These are phyloP conservation scores for Cladosporium velox DNA, from an alignment of 2,329 filamentous ascomycete genomes.

Conservation along the genomic window DNA sequence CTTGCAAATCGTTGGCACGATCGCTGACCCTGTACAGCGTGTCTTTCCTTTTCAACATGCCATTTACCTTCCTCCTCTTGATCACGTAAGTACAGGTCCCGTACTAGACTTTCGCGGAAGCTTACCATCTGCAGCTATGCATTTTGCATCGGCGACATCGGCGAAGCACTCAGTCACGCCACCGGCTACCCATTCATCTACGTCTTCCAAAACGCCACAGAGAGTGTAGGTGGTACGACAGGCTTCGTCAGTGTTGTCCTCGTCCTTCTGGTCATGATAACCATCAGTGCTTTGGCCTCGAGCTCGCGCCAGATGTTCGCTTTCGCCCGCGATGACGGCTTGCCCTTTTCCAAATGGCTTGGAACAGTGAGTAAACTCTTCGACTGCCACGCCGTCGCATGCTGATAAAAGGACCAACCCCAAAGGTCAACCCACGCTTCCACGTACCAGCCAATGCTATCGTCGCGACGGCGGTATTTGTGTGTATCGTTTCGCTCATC, in stretches of 20 bases:
- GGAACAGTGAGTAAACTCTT: conserved; percentile 27
- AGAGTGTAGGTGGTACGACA: conserved; percentile 22
- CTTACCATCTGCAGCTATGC: conserved; percentile 28
- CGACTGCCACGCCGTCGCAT: background rate
- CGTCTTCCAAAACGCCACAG: conserved; percentile 39
- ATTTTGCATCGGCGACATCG: conserved; percentile 40
- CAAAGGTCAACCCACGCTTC: conserved; percentile 25
- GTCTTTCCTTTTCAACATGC: conserved; percentile 40
- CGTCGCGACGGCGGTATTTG: conserved; percentile 27
- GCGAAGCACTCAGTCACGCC: conserved; percentile 28
- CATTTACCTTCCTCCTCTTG: conserved; percentile 32
- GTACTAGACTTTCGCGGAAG: background rate
- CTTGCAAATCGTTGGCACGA: background rate
- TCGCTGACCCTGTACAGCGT: conserved; percentile 22
- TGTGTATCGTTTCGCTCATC: conserved; percentile 36
- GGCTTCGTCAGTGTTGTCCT: conserved; percentile 34
- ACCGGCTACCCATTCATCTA: conserved; percentile 37
- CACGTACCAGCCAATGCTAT: conserved; percentile 35
- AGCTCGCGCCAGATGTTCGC: conserved; percentile 43
- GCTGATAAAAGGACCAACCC: background rate
- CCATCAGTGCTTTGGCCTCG: conserved; percentile 42
- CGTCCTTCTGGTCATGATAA: conserved; percentile 42
- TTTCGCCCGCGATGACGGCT: conserved; percentile 44
- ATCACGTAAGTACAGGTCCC: conserved; percentile 27
- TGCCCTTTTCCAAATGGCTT: conserved; percentile 39